Evolutionary conservation across 2,329 filamentous ascomycete species (phyloP), one percentile per base, ranked within the genome.

Genomic region (Rutstroemia sp.): DNA sequence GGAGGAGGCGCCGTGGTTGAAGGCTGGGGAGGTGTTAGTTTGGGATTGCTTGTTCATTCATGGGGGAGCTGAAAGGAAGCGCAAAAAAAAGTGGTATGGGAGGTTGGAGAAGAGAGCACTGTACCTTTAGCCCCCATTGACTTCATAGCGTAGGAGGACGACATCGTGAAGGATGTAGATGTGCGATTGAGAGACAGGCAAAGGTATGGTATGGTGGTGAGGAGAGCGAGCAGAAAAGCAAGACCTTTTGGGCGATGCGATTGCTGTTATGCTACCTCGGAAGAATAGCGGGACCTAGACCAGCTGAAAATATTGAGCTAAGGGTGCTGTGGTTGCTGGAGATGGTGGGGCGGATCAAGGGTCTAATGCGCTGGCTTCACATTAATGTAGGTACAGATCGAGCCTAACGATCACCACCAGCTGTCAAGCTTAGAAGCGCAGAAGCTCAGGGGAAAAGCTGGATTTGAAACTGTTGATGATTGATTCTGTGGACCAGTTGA

Each of bases 1-100:
- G 64, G 76, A 75, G 68, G 81, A 82, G 63, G 84, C 78, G 58
- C 78, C 79, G 70, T 90, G 86, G 72, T 86, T 89, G 76, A 92
- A 89, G 72, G 87, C 89, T 92, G 25, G 41, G 25, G 27, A 38
- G 34, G 19, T 16, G 17, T 30, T 51, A 42, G 48, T 12, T 16
- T 41, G 14, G 34, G 48, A 27, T 23, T 44, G 25, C 27, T 16
- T 23, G 12, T 12, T 39, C 27, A 37, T 23, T 17, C 12, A 14
- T 16, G 37, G 10, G 37, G 25, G 30, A 27, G 19, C 23, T 39
- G 27, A 21, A n/a, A 19, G 5, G 17, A 44, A 6, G n/a, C 10
- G 19, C 9, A 44, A 17, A 44, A 9, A 19, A 41, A 41, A 39
- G 39, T 16, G 25, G 25, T 17, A 37, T 34, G 23, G 8, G 14